Percentiles rank a stretch among this genome's conserved stretches.
These are phyloP conservation scores for Tetraselmis striata DNA, from an alignment of 139 green algal genomes.

Conservation along the genomic window DNA sequence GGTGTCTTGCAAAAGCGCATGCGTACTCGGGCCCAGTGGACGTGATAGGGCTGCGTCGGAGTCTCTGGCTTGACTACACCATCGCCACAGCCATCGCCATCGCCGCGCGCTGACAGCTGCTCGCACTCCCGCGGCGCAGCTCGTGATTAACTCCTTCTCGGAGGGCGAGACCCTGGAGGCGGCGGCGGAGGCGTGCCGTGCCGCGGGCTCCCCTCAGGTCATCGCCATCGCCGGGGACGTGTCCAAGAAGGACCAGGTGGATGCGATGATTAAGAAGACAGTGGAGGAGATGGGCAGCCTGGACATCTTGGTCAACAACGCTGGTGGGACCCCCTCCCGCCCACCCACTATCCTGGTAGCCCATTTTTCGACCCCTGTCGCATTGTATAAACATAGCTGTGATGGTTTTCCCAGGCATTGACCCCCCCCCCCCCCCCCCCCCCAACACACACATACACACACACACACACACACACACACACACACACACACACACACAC, in stretches of 20 bases:
- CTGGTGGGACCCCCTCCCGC: constrained; percentile 45
- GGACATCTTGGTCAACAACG: constrained; percentile 98
- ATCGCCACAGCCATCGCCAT: too few species aligned
- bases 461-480: not conserved
- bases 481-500: not conserved
- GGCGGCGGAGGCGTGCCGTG: not conserved
- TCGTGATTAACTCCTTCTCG: not conserved
- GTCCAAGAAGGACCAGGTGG: constrained; percentile 12
- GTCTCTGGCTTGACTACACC: too few species aligned
- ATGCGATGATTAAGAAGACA: constrained; percentile 59
- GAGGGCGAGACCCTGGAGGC: not conserved
- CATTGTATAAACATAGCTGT: too few species aligned
- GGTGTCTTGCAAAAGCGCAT: too few species aligned
- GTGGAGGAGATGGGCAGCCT: constrained; percentile 82
- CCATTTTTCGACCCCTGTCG: not conserved
- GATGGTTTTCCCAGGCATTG: too few species aligned
- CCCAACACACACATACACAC: not conserved
- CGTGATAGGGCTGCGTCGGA: too few species aligned
- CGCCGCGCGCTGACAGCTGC: too few species aligned
- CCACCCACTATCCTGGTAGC: not conserved
- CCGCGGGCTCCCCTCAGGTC: not conserved
- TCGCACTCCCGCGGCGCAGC: too few species aligned
- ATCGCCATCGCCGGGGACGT: not conserved
- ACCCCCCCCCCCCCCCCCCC: not conserved
- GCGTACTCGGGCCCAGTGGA: too few species aligned